Evolutionary conservation across 441 rosid genomes (phyloP).

Genomic region (Populus hybrid): DNA sequence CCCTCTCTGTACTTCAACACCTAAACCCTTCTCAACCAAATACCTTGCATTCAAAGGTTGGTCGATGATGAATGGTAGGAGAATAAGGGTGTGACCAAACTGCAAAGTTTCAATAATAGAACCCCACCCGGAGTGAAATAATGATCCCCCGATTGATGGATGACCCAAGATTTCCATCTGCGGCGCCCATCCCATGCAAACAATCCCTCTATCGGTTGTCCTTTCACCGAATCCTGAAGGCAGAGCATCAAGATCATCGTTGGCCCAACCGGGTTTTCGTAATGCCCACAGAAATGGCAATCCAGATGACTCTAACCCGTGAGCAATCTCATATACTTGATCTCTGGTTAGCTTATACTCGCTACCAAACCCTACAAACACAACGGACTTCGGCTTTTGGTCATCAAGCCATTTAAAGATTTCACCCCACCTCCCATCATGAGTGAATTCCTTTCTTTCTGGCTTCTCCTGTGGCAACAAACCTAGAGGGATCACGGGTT

Average conservation of each 20-base stretch:
- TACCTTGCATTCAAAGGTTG: constrained; percentile 29
- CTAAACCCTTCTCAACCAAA: constrained; percentile 28
- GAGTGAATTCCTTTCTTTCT: background rate
- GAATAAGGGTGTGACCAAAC: constrained; percentile 23
- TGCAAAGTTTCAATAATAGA: constrained; percentile 25
- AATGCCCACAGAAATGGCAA: constrained; percentile 18
- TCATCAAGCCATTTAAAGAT: constrained; percentile 15
- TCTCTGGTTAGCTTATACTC: constrained; percentile 16
- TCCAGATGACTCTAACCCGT: constrained; percentile 14
- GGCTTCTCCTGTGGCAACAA: constrained; percentile 1
- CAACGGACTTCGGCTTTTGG: constrained; percentile 9
- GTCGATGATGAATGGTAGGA: constrained; percentile 27
- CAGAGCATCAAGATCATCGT: constrained; percentile 24
- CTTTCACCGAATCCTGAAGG: constrained; percentile 20
- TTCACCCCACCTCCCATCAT: background rate
- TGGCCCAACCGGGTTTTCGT: constrained; percentile 20
- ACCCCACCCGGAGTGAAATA: constrained; percentile 37
- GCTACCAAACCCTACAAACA: constrained; percentile 20
- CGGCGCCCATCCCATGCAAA: constrained; percentile 32
- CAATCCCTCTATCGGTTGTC: constrained; percentile 15
- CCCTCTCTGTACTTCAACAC: constrained; percentile 23
- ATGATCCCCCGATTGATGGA: constrained; percentile 25
- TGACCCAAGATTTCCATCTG: constrained; percentile 40
- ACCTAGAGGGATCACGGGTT: constrained; percentile 15
- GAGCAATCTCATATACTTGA: constrained; percentile 14